Conservation (phyloP, 768 basidiomycete species). For the Tricholoma saponaceum region DNA sequence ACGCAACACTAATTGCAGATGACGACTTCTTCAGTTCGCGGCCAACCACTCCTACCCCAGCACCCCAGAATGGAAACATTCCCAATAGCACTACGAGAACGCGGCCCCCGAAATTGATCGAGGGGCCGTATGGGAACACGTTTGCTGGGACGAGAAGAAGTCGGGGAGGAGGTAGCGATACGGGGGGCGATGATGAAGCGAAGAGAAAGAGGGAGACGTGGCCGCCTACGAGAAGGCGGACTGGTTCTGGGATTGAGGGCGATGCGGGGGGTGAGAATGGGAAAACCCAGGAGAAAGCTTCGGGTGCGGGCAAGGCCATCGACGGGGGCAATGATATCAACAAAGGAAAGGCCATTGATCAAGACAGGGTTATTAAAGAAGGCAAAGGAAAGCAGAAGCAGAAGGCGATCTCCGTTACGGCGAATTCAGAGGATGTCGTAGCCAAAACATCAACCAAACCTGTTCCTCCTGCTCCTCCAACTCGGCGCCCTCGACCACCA, state of each 20-base stretch:
- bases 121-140: conserved; percentile 27
- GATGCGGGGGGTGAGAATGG: not conserved
- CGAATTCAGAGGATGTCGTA: not conserved
- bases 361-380: not conserved
- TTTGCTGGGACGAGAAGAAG: conserved; percentile 17
- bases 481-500: conserved; percentile 1
- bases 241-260: not conserved
- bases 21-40: conserved; percentile 11
- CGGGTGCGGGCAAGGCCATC: not conserved
- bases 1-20: conserved; percentile 1
- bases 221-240: not conserved
- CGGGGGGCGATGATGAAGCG: not conserved
- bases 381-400: not conserved
- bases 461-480: not conserved
- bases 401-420: not conserved
- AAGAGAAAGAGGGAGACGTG: conserved; percentile 7
- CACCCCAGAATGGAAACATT: conserved; percentile 1
- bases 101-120: conserved; percentile 14
- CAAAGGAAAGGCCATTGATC: not conserved
- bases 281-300: not conserved
- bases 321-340: not conserved
- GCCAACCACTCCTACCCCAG: conserved; percentile 5
- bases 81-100: not conserved
- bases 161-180: conserved; percentile 7
- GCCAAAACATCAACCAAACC: not conserved